These are phyloP conservation scores for Gillenia trifoliata DNA, from an alignment of 306 rosid species.

Conservation along the genomic window DNA sequence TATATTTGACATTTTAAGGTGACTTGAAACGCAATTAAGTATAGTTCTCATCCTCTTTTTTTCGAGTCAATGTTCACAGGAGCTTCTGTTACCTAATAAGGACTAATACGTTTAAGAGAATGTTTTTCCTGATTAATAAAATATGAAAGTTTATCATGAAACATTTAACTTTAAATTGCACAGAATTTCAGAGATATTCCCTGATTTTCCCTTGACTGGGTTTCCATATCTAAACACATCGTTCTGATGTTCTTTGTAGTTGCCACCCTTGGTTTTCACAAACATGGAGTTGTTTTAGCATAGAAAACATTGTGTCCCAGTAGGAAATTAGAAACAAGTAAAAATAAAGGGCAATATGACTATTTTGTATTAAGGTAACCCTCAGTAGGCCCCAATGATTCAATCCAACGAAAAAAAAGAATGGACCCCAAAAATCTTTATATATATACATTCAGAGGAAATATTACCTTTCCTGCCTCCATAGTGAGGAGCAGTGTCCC, in stretches of 20 bases:
- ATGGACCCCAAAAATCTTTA: conserved; percentile 6
- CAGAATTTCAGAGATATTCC: background rate
- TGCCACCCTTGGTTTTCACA: conserved; percentile 4
- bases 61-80: background rate
- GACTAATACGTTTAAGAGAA: background rate
- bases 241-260: background rate
- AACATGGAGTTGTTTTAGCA: background rate
- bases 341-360: background rate
- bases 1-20: background rate
- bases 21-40: background rate
- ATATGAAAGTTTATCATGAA: background rate
- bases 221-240: background rate
- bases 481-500: conserved; percentile 99
- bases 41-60: background rate
- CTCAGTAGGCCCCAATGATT: background rate
- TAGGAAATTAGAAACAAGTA: background rate
- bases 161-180: background rate
- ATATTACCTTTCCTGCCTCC: conserved; percentile 90
- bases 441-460: conserved; percentile 2
- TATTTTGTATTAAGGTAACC: conserved; percentile 3
- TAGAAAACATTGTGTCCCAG: background rate
- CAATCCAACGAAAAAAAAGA: background rate
- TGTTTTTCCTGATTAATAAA: background rate
- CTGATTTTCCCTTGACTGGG: background rate
- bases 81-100: background rate